Conservation (phyloP, 192 early-diverging fungal species). For the Entophlyctis luteolus region DNA sequence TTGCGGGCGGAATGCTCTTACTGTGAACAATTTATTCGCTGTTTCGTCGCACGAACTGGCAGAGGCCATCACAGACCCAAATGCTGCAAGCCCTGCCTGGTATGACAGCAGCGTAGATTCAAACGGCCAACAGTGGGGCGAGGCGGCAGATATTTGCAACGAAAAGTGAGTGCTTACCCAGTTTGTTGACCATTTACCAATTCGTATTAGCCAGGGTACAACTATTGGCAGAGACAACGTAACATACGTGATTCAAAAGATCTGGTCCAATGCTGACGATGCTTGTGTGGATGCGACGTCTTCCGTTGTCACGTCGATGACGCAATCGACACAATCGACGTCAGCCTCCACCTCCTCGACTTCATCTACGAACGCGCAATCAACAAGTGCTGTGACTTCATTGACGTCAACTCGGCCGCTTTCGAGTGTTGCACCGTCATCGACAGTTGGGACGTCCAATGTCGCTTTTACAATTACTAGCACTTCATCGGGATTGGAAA, state of each 20-base stretch:
- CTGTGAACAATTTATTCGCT: slow-evolving; percentile 34
- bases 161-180: neutral
- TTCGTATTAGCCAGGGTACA: neutral
- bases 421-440: neutral
- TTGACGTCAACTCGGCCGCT: neutral
- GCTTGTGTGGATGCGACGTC: slow-evolving; percentile 1
- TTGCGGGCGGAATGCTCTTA: slow-evolving; percentile 10
- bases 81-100: slow-evolving; percentile 33
- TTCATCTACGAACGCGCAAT: neutral
- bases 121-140: too few species aligned
- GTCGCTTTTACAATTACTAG: neutral
- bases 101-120: slow-evolving; percentile 26
- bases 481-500: too few species aligned
- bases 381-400: neutral
- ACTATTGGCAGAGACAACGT: slow-evolving; percentile 1
- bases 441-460: neutral
- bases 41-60: slow-evolving; percentile 34
- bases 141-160: slow-evolving; percentile 36
- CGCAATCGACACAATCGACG: neutral
- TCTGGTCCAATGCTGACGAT: slow-evolving; percentile 22
- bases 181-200: neutral
- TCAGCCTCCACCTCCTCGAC: neutral
- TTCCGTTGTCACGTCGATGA: neutral
- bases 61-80: slow-evolving; percentile 33
- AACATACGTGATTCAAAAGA: slow-evolving; percentile 5